These are phyloP conservation scores for Elsinoe ampelina DNA, from an alignment of 2,329 filamentous ascomycete genomes.

Conservation along the genomic window DNA sequence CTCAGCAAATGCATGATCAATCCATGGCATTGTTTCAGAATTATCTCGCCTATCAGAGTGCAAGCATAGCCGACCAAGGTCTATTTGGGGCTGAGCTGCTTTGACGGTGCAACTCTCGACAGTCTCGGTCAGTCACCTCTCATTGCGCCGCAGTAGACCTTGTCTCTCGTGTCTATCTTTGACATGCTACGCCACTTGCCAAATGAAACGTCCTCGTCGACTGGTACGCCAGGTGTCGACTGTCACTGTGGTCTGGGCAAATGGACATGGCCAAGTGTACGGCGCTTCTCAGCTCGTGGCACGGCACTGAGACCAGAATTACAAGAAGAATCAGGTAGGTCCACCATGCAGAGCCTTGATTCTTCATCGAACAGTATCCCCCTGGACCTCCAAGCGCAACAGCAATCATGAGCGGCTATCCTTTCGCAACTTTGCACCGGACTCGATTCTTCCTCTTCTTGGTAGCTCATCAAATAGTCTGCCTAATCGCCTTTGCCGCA, in stretches of 20 bases:
- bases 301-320: not conserved
- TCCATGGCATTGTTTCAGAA: not conserved
- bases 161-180: not conserved
- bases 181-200: not conserved
- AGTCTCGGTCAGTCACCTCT: too few species aligned
- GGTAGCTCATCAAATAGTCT: not conserved
- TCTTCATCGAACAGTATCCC: too few species aligned
- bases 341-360: too few species aligned
- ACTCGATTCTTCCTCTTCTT: not conserved
- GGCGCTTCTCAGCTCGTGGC: not conserved
- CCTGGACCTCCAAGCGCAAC: too few species aligned
- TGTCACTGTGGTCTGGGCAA: not conserved
- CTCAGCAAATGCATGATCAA: not conserved
- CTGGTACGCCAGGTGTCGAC: not conserved
- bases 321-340: not conserved
- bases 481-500: not conserved
- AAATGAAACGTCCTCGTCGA: not conserved
- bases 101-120: too few species aligned
- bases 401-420: not conserved
- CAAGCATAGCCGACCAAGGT: not conserved
- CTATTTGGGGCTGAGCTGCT: too few species aligned
- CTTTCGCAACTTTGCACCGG: not conserved
- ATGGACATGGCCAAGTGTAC: not conserved
- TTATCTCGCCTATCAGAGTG: not conserved
- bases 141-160: too few species aligned